A percentile compares a stretch with the other conserved stretches of the same genome.
Evolutionary conservation across 495 filamentous ascomycete genomes (phyloP).

Genomic region (Trichoderma reesei): DNA sequence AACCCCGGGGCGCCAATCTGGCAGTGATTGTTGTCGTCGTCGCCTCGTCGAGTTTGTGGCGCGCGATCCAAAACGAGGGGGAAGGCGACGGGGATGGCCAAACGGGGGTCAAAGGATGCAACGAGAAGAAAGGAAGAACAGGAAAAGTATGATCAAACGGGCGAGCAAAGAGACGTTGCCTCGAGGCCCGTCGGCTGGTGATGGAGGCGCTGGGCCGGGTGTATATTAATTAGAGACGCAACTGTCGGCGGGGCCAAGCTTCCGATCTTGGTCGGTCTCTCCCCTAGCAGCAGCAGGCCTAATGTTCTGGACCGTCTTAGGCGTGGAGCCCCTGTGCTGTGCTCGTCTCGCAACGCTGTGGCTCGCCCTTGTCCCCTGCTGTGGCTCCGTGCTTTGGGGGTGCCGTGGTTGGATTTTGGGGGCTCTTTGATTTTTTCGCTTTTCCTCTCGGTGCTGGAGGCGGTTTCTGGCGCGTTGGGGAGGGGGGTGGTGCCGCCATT

Average conservation of each 20-base stretch:
- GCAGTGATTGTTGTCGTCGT: not conserved
- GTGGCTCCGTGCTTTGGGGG: constrained; percentile 8
- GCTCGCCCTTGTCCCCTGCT: constrained; percentile 8
- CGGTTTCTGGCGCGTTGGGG: not conserved
- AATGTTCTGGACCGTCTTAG: constrained; percentile 8
- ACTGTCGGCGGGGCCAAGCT: constrained; percentile 6
- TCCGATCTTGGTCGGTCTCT: constrained; percentile 3
- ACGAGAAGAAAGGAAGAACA: not conserved
- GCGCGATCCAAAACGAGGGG: not conserved
- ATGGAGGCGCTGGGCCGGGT: not conserved
- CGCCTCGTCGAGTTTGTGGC: not conserved
- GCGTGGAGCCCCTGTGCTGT: constrained; percentile 8
- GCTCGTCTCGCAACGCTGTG: constrained; percentile 4
- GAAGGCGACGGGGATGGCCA: not conserved
- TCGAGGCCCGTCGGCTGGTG: constrained; percentile 1
- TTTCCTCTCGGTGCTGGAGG: not conserved
- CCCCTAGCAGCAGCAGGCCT: constrained; percentile 5
- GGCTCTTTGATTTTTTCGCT: not conserved
- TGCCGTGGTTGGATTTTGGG: not conserved
- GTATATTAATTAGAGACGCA: constrained; percentile 9
- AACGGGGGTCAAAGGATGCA: not conserved
- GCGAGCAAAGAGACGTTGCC: constrained; percentile 2
- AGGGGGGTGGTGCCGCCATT: not conserved
- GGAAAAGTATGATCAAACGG: constrained; percentile 7
- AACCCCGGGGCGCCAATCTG: not conserved